A percentile compares a stretch with the other conserved stretches of the same genome.
These are phyloP conservation scores for Alternaria arbusti DNA, from an alignment of 2,329 filamentous ascomycete genomes.

Conservation along the genomic window DNA sequence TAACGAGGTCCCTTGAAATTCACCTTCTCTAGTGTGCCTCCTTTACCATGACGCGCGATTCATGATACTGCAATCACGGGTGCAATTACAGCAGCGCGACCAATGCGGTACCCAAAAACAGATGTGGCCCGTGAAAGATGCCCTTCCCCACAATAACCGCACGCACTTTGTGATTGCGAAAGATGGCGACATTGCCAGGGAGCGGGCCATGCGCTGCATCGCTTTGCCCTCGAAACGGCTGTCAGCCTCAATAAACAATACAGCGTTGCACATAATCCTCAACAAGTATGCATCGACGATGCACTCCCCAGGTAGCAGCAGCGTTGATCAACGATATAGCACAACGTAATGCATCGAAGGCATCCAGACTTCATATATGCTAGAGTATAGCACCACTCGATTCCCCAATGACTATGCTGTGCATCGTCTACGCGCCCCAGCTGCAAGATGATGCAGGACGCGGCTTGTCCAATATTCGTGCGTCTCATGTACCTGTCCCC, in stretches of 20 bases:
- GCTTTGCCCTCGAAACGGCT: constrained; percentile 5
- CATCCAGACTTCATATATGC: constrained; percentile 3
- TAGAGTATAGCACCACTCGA: not conserved
- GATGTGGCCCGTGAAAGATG: constrained; percentile 15
- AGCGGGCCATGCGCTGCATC: constrained; percentile 19
- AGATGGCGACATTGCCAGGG: constrained; percentile 27
- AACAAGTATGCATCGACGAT: not conserved
- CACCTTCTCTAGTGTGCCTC: constrained; percentile 1
- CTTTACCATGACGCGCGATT: constrained; percentile 15
- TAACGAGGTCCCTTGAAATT: constrained; percentile 15
- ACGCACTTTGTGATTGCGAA: constrained; percentile 31
- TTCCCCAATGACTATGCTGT: constrained; percentile 14
- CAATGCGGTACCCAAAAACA: constrained; percentile 20
- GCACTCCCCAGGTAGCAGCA: not conserved
- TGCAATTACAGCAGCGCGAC: constrained; percentile 5
- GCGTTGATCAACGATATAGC: not conserved
- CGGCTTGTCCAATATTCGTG: constrained; percentile 15
- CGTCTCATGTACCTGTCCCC: constrained; percentile 9
- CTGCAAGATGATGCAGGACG: constrained; percentile 34
- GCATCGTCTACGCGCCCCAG: not conserved
- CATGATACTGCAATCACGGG: constrained; percentile 6
- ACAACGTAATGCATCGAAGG: not conserved
- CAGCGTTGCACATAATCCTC: not conserved
- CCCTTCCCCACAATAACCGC: constrained; percentile 30
- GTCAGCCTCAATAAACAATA: constrained; percentile 5